phyloP scores from a whole-genome alignment of 352 stramenopile genomes.

The Phytophthora sansomeana region DNA sequence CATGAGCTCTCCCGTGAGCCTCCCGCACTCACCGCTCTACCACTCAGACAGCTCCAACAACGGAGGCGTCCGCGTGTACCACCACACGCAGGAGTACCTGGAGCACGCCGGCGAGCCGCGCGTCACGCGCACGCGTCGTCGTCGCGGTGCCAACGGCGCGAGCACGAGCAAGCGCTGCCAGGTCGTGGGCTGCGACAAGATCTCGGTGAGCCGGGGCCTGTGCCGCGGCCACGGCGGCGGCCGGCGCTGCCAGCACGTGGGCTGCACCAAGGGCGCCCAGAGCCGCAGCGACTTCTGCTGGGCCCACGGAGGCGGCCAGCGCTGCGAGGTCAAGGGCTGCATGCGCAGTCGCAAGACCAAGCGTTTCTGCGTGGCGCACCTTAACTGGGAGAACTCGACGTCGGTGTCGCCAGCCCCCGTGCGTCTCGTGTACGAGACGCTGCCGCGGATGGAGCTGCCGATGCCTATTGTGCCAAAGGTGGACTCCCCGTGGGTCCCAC shows the following conservation, averaged over 20 bases:
- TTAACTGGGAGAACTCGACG: slow-evolving; percentile 46
- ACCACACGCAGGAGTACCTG: slow-evolving; percentile 21
- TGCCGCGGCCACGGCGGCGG: slow-evolving; percentile 71
- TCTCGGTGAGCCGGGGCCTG: slow-evolving; percentile 63
- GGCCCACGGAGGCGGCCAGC: slow-evolving; percentile 68
- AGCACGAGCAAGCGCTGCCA: slow-evolving; percentile 69
- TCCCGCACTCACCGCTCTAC: slow-evolving; percentile 36
- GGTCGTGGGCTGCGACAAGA: slow-evolving; percentile 60
- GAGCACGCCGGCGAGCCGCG: slow-evolving; percentile 18
- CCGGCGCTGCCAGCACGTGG: slow-evolving; percentile 55
- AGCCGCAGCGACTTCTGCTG: slow-evolving; percentile 70
- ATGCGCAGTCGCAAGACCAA: slow-evolving; percentile 71
- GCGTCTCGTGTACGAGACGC: slow-evolving; percentile 21
- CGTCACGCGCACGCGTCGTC: slow-evolving; percentile 28
- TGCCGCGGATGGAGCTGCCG: slow-evolving; percentile 26
- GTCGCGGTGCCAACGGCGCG: slow-evolving; percentile 42
- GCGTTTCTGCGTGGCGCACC: slow-evolving; percentile 67
- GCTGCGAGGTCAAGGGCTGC: slow-evolving; percentile 67
- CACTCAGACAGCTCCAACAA: slow-evolving; percentile 42
- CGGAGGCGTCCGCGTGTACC: slow-evolving; percentile 26
- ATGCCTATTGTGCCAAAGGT: slow-evolving; percentile 39
- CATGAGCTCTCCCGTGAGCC: neutral
- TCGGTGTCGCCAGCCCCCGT: slow-evolving; percentile 6
- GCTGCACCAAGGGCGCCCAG: slow-evolving; percentile 64
- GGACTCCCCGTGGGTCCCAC: slow-evolving; percentile 19